Base-by-base conservation (phyloP, 1,139 yeast genomes). In the Magnusiomyces paraingens region DNA sequence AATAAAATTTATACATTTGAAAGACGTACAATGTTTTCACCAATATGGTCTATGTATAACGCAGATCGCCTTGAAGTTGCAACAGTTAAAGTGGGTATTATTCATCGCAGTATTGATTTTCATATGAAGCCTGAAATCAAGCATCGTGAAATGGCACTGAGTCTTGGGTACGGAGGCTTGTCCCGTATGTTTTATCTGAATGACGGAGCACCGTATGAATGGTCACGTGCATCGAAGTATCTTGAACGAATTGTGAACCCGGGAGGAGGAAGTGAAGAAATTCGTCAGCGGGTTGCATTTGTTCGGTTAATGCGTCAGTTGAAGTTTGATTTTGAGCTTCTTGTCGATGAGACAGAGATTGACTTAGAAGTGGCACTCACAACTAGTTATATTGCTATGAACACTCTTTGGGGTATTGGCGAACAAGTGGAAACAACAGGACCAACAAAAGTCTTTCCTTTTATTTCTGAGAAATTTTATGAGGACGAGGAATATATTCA, bases 361-460 rank as follows among this genome's bases (percentile, higher is more conserved):
- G 82, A 79, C 60, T 65, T 70, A 10, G 80, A 79, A 54, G 69
- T 77, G 47, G 85, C 78, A 1, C 64, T 82, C 52, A 78, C 82
- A 14, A 80, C 86, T 8, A 83, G 78, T 0, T 82, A 81, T 60
- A 68, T 80, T 55, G 73, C 84, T 17, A 81, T 82, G 82, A 70
- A 79, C 66, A 79, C 84, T 12, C 83, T 80, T 65, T 82, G 86
- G 87, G 82, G 83, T 17, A 65, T 72, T 53, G 83, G 83, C 35
- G 77, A 73, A 61, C 71, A 68, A 56, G 78, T 82, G 8, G 78
- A 76, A 53, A 79, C 83, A 17, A 70, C 77, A 52, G 83, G 83
- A 8, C 83, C 84, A 18, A 78, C 83, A 3, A n/a, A 39, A n/a
- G 21, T 14, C 20, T n/a, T 40, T n/a, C 43, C 43, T 3, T 40